Evolutionary conservation across 306 rosid species (phyloP), one percentile per base, ranked within the genome.

Genomic region (Urtica urens): DNA sequence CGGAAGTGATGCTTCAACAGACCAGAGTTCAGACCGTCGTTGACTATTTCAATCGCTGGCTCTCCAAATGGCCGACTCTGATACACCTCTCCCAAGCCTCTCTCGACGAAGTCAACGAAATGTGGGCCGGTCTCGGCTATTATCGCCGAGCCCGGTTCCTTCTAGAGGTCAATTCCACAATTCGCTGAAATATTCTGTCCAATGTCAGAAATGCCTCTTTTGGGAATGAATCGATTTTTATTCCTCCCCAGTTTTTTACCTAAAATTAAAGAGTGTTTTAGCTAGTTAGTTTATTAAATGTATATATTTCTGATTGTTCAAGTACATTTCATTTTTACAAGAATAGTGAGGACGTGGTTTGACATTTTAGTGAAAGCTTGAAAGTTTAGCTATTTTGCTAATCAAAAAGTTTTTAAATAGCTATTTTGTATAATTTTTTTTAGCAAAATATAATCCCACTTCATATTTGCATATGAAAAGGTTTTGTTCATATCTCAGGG

Each of bases 111-210:
- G 94, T 87, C 49, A 87, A 87, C 63, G 96, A 87, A 46, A 65
- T 80, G 85, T 87, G 93, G 96, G 94, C 94, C 24, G 96, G 96
- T 57, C 62, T 87, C 74, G 94, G 94, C 24, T 87, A 87, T 77
- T 87, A 87, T 64, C 82, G 94, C 53, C 73, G 96, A 65, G 94
- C 94, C 21, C 94, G 94, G 27, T 87, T 64, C 68, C 94, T 87
- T 57, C 51, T 83, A 18, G 94, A 87, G 94, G 96, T 87, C 42
- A 7, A 16, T 10, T 59, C 18, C n/a, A n/a, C n/a, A n/a, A n/a
- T n/a, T n/a, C n/a, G n/a, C n/a, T n/a, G n/a, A n/a, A n/a, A n/a
- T n/a, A n/a, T n/a, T n/a, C n/a, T n/a, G n/a, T n/a, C n/a, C n/a
- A n/a, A n/a, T n/a, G 16, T 23, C 3, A 21, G 13, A 13, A 3